Evolutionary conservation across 495 filamentous ascomycete genomes (phyloP), one percentile per base, ranked within the genome.

Genomic region (Tuber magnatum): DNA sequence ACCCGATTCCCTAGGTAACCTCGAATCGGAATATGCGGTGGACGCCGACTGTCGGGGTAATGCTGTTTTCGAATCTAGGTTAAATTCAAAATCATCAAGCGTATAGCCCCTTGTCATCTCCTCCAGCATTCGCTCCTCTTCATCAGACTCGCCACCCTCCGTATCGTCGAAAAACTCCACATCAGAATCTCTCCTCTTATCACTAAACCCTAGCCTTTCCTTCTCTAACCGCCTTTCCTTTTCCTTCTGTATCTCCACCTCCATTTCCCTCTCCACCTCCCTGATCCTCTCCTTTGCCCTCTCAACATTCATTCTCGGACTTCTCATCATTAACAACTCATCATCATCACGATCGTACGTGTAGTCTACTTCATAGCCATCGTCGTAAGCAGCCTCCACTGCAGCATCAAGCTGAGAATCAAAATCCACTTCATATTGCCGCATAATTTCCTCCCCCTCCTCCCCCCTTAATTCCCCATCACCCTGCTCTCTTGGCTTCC

Each of bases 391-490:
- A 56, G 94, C 94, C 83, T 98, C 95, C 16, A 98, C 92, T 20
- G 96, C 96, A 4, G 93, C 95, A 85, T 99, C 95, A 44, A 98
- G 85, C 42, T 96, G 96, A 44, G 94, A 93, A 84, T 97, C 93
- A 81, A 97, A 97, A 80, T 97, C 94, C 32, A 94, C 92, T 80
- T 97, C 93, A 0, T 93, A 97, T 51, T 73, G 69, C 46, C 48
- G 77, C 78, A 80, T 76, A 73, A 74, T 71, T 39, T 77, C 74
- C 68, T 74, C 40, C 39, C 80, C 78, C 38, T 71, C 71, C 56
- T 79, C 74, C 20, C 75, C 20, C 18, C 77, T 76, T 40, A 80
- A 72, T 69, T 80, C 78, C 69, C 77, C 72, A 40, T 79, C 77
- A 32, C 77, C 75, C 56, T 79, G 76, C 32, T 77, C 72, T 40